A percentile compares a stretch with the other conserved stretches of the same genome.
Evolutionary conservation across 805 yeast species (phyloP).

Genomic region (Starmerella floris): DNA sequence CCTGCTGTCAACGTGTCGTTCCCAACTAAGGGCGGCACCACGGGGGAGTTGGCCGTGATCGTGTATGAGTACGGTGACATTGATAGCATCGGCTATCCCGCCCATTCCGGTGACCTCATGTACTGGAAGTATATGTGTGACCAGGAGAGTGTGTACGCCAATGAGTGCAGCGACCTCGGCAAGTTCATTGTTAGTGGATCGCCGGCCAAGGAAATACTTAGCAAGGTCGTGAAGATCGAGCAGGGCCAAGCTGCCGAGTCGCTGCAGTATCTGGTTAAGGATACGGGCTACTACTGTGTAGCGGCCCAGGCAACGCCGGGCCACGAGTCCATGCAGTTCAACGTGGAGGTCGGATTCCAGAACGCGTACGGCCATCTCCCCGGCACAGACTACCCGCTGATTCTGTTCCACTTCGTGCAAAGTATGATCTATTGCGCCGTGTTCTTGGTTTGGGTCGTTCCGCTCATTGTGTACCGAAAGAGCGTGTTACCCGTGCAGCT

Average conservation of each 20-base stretch:
- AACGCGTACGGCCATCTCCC: conserved; percentile 84
- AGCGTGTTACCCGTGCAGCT: conserved; percentile 83
- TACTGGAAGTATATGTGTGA: conserved; percentile 58
- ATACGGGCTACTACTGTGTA: conserved; percentile 88
- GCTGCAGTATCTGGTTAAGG: conserved; percentile 47
- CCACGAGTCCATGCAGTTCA: conserved; percentile 33
- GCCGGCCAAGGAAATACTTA: conserved; percentile 39
- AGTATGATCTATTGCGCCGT: conserved; percentile 74
- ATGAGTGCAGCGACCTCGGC: conserved; percentile 49
- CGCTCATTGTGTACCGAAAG: conserved; percentile 69
- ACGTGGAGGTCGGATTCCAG: conserved; percentile 66
- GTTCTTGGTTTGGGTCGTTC: conserved; percentile 70
- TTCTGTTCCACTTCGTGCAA: conserved; percentile 75
- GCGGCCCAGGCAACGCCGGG: conserved; percentile 44
- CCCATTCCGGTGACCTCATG: conserved; percentile 31
- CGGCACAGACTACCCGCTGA: conserved; percentile 81
- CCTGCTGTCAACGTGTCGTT: conserved; percentile 16
- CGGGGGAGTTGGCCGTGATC: conserved; percentile 41
- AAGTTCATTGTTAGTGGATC: conserved; percentile 44
- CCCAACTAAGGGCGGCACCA: conserved; percentile 9
- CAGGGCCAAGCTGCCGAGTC: conserved; percentile 39
- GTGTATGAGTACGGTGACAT: conserved; percentile 77
- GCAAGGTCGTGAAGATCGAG: conserved; percentile 40
- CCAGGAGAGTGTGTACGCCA: conserved; percentile 42
- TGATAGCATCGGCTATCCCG: conserved; percentile 45